Percentiles rank a stretch among this genome's conserved stretches.
Conservation (phyloP, 345 rosid genomes). For the rapeseed (Brassica napus) region Da-Ae NC_063438.1:13360001-13360500, state of each 20-base stretch:
- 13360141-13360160: neutral
- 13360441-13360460: constrained; percentile 2
- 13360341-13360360: neutral
- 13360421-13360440: neutral
- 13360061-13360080: constrained; percentile 29
- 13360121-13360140: constrained; percentile 27
- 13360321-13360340: constrained; percentile 10
- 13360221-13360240: constrained; percentile 27
- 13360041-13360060: constrained; percentile 21
- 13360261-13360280: neutral
- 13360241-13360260: neutral
- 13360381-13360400: neutral
- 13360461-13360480: constrained; percentile 6
- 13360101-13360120: constrained; percentile 33
- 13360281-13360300: neutral
- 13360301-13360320: neutral
- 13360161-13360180: neutral
- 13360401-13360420: constrained; percentile 24
- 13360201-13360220: neutral
- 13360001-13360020: neutral
- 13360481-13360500: constrained; percentile 26
- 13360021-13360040: neutral
- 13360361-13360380: constrained; percentile 19
- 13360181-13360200: neutral
- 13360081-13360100: neutral